These are phyloP conservation scores for Patellaria atrata DNA, from an alignment of 495 filamentous ascomycete species.

Conservation along the genomic window DNA sequence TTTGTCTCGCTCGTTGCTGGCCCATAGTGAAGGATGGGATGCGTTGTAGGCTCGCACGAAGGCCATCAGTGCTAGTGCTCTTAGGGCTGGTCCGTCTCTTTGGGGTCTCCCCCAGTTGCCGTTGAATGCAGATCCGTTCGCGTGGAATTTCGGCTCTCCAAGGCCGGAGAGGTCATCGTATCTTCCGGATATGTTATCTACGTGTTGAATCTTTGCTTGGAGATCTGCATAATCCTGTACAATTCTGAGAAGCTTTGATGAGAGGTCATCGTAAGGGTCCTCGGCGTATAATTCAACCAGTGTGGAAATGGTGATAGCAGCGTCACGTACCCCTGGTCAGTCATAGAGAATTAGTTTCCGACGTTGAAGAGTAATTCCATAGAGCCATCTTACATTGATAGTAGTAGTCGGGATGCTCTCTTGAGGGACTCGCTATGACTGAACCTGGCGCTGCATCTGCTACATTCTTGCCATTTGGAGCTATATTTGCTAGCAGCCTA, in stretches of 20 bases:
- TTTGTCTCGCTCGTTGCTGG: constrained; percentile 11
- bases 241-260: constrained; percentile 12
- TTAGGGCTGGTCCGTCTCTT: constrained; percentile 43
- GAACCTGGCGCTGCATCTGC: constrained; percentile 13
- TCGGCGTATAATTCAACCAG: constrained; percentile 21
- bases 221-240: constrained; percentile 19
- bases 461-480: constrained; percentile 19
- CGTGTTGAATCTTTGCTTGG: constrained; percentile 18
- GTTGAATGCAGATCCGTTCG: constrained; percentile 37
- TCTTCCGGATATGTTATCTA: constrained; percentile 38
- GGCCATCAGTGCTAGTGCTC: constrained; percentile 33
- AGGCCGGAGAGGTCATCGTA: constrained; percentile 37
- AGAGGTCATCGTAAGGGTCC: constrained; percentile 12
- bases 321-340: constrained; percentile 25
- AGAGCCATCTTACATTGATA: constrained; percentile 26
- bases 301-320: constrained; percentile 22
- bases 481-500: constrained; percentile 22
- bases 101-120: constrained; percentile 50
- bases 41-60: constrained; percentile 28
- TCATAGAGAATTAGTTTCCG: background rate
- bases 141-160: constrained; percentile 47
- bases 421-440: constrained; percentile 23
- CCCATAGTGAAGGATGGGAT: constrained; percentile 25
- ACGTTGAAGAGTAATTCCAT: background rate
- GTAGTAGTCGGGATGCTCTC: constrained; percentile 22